Conservation (phyloP, 805 yeast species). For the Lachancea lanzarotensis region DNA sequence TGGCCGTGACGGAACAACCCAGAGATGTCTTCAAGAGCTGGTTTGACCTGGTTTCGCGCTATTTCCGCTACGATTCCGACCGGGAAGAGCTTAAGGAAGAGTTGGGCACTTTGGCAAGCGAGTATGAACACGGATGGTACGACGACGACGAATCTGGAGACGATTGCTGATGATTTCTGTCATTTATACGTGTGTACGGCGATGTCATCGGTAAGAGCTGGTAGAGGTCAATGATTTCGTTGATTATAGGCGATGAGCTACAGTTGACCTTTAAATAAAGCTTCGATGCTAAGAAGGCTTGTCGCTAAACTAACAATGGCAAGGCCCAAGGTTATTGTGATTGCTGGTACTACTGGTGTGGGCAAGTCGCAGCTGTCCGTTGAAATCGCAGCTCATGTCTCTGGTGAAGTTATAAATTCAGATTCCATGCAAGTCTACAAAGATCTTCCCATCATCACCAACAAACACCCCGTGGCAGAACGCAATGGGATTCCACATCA, state of each 20-base stretch:
- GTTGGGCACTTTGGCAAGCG: slow-evolving; percentile 38
- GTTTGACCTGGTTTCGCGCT: slow-evolving; percentile 29
- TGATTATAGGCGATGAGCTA: slow-evolving; percentile 3
- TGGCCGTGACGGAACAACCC: slow-evolving; percentile 24
- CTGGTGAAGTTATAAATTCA: slow-evolving; percentile 90
- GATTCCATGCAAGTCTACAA: slow-evolving; percentile 95
- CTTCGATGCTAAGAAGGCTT: slow-evolving; percentile 1
- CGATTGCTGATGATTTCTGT: slow-evolving; percentile 14
- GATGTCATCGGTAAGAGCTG: neutral
- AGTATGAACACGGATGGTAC: slow-evolving; percentile 48
- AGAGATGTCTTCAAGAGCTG: slow-evolving; percentile 28
- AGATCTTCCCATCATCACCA: slow-evolving; percentile 69
- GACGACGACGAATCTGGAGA: slow-evolving; percentile 42
- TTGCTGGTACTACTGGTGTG: slow-evolving; percentile 93
- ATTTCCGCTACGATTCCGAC: slow-evolving; percentile 38
- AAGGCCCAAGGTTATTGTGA: slow-evolving; percentile 44
- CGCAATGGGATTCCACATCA: slow-evolving; percentile 75
- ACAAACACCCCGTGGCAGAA: slow-evolving; percentile 82
- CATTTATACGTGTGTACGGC: slow-evolving; percentile 2
- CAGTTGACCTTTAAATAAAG: neutral
- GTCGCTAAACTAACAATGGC: slow-evolving; percentile 3
- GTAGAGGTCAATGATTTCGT: neutral
- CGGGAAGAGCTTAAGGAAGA: slow-evolving; percentile 48
- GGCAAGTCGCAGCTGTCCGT: slow-evolving; percentile 74
- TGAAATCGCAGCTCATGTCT: slow-evolving; percentile 65